phyloP scores from a whole-genome alignment of 2,329 filamentous ascomycete species.

The Coniochaeta sp. region DNA sequence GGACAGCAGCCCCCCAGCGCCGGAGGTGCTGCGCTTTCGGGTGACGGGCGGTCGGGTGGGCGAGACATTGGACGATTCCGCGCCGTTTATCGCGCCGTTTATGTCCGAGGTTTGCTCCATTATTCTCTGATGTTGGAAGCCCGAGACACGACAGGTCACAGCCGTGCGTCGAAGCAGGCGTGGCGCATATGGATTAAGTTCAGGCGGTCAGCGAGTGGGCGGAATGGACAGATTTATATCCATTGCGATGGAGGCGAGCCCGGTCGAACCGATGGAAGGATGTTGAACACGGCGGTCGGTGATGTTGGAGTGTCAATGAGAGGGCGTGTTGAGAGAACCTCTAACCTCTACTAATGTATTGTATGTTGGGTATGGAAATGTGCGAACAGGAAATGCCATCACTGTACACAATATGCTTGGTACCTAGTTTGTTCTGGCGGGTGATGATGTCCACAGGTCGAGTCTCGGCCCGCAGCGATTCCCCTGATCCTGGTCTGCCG shows the following conservation, averaged over 20 bases:
- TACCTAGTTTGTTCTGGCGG: too few relatives aligned
- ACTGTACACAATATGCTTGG: too few relatives aligned
- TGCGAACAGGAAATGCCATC: background rate
- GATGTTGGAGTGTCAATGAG: too few relatives aligned
- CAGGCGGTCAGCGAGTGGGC: background rate
- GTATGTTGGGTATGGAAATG: background rate
- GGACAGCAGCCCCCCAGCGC: constrained; percentile 55
- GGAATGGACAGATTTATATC: background rate
- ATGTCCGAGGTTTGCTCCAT: background rate
- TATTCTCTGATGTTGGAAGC: background rate
- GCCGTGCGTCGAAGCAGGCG: background rate
- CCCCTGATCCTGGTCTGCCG: background rate
- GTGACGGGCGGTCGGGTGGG: background rate
- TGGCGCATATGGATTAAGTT: background rate
- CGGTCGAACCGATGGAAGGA: background rate
- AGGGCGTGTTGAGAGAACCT: too few relatives aligned
- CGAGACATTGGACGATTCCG: background rate
- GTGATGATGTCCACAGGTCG: background rate
- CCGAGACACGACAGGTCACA: background rate
- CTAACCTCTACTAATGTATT: too few relatives aligned
- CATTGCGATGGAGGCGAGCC: background rate
- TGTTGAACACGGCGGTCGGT: too few relatives aligned
- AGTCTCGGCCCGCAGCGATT: background rate
- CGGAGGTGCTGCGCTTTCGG: constrained; percentile 38
- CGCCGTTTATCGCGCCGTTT: background rate